phyloP scores from a whole-genome alignment of 1,284 basidiomycete genomes.

The Ceraceosorus guamensis region DNA sequence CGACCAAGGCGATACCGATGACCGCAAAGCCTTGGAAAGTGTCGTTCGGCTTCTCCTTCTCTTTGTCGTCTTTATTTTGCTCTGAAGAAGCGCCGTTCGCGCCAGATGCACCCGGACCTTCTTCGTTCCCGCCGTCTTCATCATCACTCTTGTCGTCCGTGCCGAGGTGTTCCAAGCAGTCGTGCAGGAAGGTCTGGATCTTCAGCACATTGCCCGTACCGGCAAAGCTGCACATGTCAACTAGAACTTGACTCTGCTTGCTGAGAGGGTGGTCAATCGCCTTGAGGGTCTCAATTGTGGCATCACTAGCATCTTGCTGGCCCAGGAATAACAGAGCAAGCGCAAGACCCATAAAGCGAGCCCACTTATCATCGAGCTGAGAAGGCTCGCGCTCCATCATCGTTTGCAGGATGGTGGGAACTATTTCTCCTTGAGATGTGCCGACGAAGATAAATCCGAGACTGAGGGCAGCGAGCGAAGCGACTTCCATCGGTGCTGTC shows the following conservation, averaged over 20 bases:
- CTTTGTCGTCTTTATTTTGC: slow-evolving; percentile 26
- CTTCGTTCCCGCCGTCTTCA: slow-evolving; percentile 25
- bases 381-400: slow-evolving; percentile 60
- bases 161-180: slow-evolving; percentile 84
- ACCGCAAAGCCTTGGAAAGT: slow-evolving; percentile 90
- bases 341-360: slow-evolving; percentile 80
- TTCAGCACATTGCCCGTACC: slow-evolving; percentile 94
- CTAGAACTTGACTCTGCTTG: slow-evolving; percentile 81
- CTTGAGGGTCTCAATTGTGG: slow-evolving; percentile 88
- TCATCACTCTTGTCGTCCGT: slow-evolving; percentile 48
- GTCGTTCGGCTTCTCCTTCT: slow-evolving; percentile 61
- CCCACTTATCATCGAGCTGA: slow-evolving; percentile 64
- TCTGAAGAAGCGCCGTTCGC: slow-evolving; percentile 44
- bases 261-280: slow-evolving; percentile 89
- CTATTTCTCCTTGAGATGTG: slow-evolving; percentile 87
- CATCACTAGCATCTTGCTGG: slow-evolving; percentile 64
- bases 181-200: slow-evolving; percentile 84
- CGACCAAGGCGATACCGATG: slow-evolving; percentile 84
- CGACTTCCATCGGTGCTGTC: slow-evolving; percentile 72
- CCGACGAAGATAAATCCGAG: slow-evolving; percentile 94
- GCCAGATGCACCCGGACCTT: slow-evolving; percentile 48
- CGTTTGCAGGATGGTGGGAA: slow-evolving; percentile 79
- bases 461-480: slow-evolving; percentile 74
- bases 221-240: slow-evolving; percentile 89
- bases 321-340: slow-evolving; percentile 83